phyloP scores from a whole-genome alignment of 2,329 filamentous ascomycete genomes.

The Arthrobotrys sinensis region DNA sequence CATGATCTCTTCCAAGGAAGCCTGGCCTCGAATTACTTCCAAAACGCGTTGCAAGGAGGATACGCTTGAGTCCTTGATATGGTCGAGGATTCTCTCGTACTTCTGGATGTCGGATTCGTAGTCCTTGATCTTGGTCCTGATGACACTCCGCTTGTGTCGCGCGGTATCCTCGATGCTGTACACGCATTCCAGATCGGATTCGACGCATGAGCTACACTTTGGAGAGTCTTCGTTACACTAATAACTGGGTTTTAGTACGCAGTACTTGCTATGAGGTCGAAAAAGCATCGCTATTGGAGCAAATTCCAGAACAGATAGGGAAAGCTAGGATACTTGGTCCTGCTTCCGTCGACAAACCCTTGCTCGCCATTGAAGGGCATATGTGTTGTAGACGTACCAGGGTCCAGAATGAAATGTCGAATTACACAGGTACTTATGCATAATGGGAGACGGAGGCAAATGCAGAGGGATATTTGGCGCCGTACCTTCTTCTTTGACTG shows the following conservation, averaged over 20 bases:
- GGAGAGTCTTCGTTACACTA: slow-evolving; percentile 48
- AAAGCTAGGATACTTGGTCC: background rate
- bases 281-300: background rate
- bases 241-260: background rate
- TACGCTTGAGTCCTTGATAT: slow-evolving; percentile 44
- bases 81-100: slow-evolving; percentile 44
- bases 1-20: slow-evolving; percentile 48
- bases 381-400: slow-evolving; percentile 1
- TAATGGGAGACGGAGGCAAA: background rate
- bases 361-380: background rate
- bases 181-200: slow-evolving; percentile 39
- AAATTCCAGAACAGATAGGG: background rate
- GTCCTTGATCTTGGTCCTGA: slow-evolving; percentile 46
- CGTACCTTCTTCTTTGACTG: slow-evolving; percentile 52
- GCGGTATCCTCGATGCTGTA: slow-evolving; percentile 43
- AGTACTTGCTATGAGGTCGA: background rate
- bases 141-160: slow-evolving; percentile 34
- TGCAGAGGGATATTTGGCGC: background rate
- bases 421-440: background rate
- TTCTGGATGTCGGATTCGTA: slow-evolving; percentile 52
- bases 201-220: slow-evolving; percentile 37
- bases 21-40: slow-evolving; percentile 48
- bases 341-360: background rate
- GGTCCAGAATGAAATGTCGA: background rate
- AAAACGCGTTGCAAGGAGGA: slow-evolving; percentile 39